These are phyloP conservation scores for Yamagishiella unicocca DNA, from an alignment of 139 green algal species.

Conservation along the genomic window DNA sequence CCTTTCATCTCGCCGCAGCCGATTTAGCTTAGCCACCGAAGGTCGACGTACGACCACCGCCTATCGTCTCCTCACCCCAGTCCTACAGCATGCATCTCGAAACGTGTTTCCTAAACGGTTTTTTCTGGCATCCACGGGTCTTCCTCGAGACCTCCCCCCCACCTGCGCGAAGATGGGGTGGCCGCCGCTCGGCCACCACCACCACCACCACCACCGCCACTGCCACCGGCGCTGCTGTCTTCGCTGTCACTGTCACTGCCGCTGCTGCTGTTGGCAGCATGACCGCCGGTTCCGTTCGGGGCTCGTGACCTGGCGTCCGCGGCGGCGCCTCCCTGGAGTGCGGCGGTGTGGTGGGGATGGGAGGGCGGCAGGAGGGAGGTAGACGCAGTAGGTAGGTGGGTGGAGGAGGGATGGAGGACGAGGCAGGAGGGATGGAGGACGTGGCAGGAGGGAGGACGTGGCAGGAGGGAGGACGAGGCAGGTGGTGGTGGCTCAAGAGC, in stretches of 20 bases:
- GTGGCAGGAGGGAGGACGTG: too few species aligned
- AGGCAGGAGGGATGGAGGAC: too few species aligned
- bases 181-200: not conserved
- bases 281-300: not conserved
- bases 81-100: not conserved
- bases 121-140: not conserved
- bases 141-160: not conserved
- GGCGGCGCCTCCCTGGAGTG: not conserved
- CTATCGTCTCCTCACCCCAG: not conserved
- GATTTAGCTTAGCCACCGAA: too few species aligned
- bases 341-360: too few species aligned
- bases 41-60: not conserved
- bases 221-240: not conserved
- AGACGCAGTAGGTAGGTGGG: not conserved
- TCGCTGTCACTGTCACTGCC: not conserved
- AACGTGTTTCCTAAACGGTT: not conserved
- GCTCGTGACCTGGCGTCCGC: not conserved
- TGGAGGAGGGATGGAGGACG: not conserved
- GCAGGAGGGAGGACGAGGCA: too few species aligned
- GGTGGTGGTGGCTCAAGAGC: too few species aligned
- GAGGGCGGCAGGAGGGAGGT: not conserved
- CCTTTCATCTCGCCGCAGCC: too few species aligned
- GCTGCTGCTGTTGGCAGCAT: too few species aligned
- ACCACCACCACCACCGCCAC: too few species aligned
- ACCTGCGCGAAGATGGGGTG: conserved; percentile 41